These are phyloP conservation scores for Talaromyces stipitatus DNA, from an alignment of 495 filamentous ascomycete species.

Conservation along the genomic window DNA sequence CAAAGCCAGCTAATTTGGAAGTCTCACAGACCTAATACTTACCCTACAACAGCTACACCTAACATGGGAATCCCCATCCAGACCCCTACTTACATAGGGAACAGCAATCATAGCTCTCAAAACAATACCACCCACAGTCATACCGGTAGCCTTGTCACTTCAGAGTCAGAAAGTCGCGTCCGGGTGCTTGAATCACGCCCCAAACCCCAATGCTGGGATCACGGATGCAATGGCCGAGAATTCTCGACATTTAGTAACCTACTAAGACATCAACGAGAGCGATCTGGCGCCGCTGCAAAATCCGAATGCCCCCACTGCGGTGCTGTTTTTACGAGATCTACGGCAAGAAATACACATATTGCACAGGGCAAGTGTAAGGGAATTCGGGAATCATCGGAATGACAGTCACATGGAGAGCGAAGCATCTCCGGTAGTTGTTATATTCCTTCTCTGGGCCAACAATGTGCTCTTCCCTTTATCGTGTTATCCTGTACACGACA, in stretches of 20 bases:
- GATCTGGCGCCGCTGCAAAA: slow-evolving; percentile 80
- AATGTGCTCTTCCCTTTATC: too few relatives aligned
- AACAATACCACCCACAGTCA: background rate
- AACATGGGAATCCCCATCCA: slow-evolving; percentile 22
- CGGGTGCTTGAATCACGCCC: slow-evolving; percentile 68
- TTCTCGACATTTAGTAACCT: slow-evolving; percentile 96
- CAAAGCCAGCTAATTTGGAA: background rate
- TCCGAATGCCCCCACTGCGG: slow-evolving; percentile 81
- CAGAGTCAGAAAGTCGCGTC: slow-evolving; percentile 44
- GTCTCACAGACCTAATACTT: slow-evolving; percentile 13
- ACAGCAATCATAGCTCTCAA: slow-evolving; percentile 14
- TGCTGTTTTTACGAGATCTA: slow-evolving; percentile 86
- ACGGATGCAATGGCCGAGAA: slow-evolving; percentile 87
- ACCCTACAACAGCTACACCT: slow-evolving; percentile 19
- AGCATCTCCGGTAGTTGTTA: too few relatives aligned
- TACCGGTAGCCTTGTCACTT: slow-evolving; percentile 4
- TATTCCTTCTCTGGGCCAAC: too few relatives aligned
- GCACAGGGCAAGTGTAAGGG: slow-evolving; percentile 83
- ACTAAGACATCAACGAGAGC: slow-evolving; percentile 86
- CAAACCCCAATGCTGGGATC: slow-evolving; percentile 92
- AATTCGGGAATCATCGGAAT: slow-evolving; percentile 4
- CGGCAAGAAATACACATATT: slow-evolving; percentile 82
- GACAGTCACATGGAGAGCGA: background rate
- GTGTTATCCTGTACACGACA: too few relatives aligned
- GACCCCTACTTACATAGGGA: slow-evolving; percentile 16